Percentiles rank a stretch among this genome's conserved stretches.
phyloP scores from a whole-genome alignment of 2,329 filamentous ascomycete genomes.

The Venturiaceae sp. region DNA sequence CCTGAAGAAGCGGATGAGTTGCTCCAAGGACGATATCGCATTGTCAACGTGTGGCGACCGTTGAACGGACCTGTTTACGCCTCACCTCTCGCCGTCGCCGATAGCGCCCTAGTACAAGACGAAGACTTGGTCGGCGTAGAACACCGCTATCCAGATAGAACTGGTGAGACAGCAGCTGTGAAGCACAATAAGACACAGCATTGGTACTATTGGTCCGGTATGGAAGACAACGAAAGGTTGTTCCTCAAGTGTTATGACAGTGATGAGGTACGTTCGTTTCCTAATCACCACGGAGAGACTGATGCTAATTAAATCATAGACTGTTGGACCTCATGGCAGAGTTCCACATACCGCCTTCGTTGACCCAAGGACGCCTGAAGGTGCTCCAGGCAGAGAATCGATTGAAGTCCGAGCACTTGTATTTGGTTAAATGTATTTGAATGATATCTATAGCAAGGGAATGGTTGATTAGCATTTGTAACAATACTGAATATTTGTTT shows the following conservation, averaged over 20 bases:
- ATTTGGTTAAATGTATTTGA: slow-evolving; percentile 45
- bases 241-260: slow-evolving; percentile 73
- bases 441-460: neutral
- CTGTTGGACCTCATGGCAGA: slow-evolving; percentile 28
- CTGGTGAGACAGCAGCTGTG: slow-evolving; percentile 66
- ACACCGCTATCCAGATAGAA: slow-evolving; percentile 61
- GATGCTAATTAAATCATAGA: slow-evolving; percentile 13
- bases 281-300: too few species aligned
- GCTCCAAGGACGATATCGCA: slow-evolving; percentile 61
- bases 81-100: slow-evolving; percentile 48
- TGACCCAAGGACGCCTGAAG: slow-evolving; percentile 60
- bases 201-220: slow-evolving; percentile 76
- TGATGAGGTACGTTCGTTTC: slow-evolving; percentile 22
- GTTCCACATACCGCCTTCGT: slow-evolving; percentile 51
- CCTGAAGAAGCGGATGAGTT: slow-evolving; percentile 57
- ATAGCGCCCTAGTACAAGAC: slow-evolving; percentile 44
- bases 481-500: too few species aligned
- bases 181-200: slow-evolving; percentile 49
- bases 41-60: slow-evolving; percentile 79
- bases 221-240: slow-evolving; percentile 63
- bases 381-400: slow-evolving; percentile 67
- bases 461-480: neutral
- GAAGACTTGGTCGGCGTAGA: slow-evolving; percentile 62
- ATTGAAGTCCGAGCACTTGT: slow-evolving; percentile 84
- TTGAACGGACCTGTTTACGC: slow-evolving; percentile 48